phyloP scores from a whole-genome alignment of 208 protist genomes.

The Phytomonas sp. region DNA sequence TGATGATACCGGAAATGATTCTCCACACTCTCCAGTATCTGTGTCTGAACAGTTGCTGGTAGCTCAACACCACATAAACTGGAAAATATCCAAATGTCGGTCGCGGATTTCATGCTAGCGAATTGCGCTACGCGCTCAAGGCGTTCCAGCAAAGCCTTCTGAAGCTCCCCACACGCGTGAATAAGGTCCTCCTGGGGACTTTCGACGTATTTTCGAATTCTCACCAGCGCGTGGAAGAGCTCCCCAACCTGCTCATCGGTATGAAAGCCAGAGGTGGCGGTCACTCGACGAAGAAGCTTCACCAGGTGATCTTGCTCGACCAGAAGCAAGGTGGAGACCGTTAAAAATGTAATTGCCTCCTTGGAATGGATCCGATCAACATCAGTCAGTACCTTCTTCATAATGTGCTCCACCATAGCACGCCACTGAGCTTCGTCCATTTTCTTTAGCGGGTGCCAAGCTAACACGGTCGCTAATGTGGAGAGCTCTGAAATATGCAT shows the following conservation, averaged over 20 bases:
- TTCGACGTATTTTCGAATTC: slow-evolving; percentile 15
- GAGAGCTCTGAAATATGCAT: slow-evolving; percentile 72
- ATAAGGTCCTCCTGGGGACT: slow-evolving; percentile 23
- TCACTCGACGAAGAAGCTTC: slow-evolving; percentile 37
- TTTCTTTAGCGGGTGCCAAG: slow-evolving; percentile 20
- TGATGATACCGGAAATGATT: slow-evolving; percentile 21
- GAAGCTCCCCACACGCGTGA: slow-evolving; percentile 21
- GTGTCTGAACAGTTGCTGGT: slow-evolving; percentile 22
- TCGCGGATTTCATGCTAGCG: slow-evolving; percentile 15
- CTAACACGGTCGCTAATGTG: slow-evolving; percentile 50
- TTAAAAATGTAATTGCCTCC: slow-evolving; percentile 54
- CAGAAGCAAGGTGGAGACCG: slow-evolving; percentile 22
- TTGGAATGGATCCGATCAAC: slow-evolving; percentile 64
- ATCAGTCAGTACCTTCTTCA: slow-evolving; percentile 23
- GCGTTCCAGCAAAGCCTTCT: slow-evolving; percentile 31
- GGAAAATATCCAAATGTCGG: slow-evolving; percentile 27
- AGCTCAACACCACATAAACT: slow-evolving; percentile 22
- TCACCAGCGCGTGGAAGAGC: slow-evolving; percentile 24
- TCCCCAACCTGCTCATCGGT: slow-evolving; percentile 55
- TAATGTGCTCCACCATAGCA: slow-evolving; percentile 23
- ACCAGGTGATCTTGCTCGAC: slow-evolving; percentile 32
- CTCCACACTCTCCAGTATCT: slow-evolving; percentile 24
- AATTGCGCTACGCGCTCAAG: slow-evolving; percentile 45
- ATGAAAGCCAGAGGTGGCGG: slow-evolving; percentile 51
- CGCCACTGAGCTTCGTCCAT: slow-evolving; percentile 31